Conservation (phyloP, 1,284 basidiomycete genomes). For the Coniferiporia weirii region DNA sequence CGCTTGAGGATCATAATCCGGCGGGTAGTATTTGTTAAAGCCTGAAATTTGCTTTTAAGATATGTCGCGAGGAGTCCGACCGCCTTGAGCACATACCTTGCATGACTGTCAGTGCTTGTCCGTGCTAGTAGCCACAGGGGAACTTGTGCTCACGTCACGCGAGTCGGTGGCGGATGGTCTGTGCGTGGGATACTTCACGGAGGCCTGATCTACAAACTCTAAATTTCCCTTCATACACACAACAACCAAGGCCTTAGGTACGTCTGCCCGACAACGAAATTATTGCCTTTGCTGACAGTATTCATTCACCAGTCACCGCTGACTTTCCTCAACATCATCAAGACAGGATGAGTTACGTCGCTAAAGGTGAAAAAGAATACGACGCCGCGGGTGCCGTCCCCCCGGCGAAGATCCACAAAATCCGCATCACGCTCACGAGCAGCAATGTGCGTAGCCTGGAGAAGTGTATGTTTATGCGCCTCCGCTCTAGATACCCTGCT, state of each 20-base stretch:
- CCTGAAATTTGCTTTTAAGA: conserved; percentile 34
- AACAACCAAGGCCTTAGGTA: conserved; percentile 32
- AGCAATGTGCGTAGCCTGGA: conserved; percentile 98
- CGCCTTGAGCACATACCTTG: not conserved
- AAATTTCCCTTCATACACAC: conserved; percentile 24
- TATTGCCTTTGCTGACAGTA: not conserved
- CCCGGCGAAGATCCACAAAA: conserved; percentile 96
- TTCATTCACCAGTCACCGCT: conserved; percentile 34
- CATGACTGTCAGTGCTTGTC: not conserved
- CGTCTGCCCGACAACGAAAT: conserved; percentile 20
- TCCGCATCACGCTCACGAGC: conserved; percentile 98
- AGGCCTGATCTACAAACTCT: conserved; percentile 23
- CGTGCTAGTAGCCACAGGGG: not conserved
- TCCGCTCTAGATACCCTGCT: not conserved
- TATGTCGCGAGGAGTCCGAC: not conserved
- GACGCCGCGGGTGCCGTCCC: conserved; percentile 87
- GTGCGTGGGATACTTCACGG: conserved; percentile 1
- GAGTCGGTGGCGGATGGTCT: not conserved
- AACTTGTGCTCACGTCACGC: not conserved
- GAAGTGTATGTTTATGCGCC: conserved; percentile 66
- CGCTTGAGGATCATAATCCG: conserved; percentile 82
- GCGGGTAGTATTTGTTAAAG: conserved; percentile 92
- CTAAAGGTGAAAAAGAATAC: conserved; percentile 98
- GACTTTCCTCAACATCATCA: conserved; percentile 51
- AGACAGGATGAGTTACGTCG: conserved; percentile 96